A percentile compares a stretch with the other conserved stretches of the same genome.
Conservation (phyloP, 768 basidiomycete genomes). For the Ramaria sp. region DNA sequence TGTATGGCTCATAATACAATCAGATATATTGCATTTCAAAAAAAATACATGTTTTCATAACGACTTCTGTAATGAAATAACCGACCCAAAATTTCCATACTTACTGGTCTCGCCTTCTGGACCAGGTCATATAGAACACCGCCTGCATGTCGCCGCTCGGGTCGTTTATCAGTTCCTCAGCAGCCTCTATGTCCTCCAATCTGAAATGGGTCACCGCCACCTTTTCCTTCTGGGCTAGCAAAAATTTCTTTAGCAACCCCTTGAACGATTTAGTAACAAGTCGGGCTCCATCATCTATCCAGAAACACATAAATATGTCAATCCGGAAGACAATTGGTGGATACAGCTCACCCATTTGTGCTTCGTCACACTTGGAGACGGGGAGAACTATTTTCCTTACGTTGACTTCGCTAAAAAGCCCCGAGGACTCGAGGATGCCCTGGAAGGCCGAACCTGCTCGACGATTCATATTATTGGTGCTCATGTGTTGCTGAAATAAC, state of each 20-base stretch:
- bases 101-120: too few relatives aligned
- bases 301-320: neutral
- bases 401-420: constrained; percentile 3
- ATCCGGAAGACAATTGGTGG: neutral
- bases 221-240: neutral
- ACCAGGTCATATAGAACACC: too few relatives aligned
- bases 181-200: neutral
- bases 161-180: too few relatives aligned
- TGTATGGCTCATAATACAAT: too few relatives aligned
- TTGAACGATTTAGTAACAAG: neutral
- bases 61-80: too few relatives aligned
- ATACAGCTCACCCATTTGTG: neutral
- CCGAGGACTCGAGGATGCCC: neutral
- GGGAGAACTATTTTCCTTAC: constrained; percentile 1
- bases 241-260: neutral
- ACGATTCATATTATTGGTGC: too few relatives aligned
- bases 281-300: neutral
- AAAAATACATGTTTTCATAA: too few relatives aligned
- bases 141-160: too few relatives aligned
- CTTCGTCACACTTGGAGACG: neutral
- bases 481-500: too few relatives aligned
- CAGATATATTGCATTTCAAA: too few relatives aligned
- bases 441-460: neutral
- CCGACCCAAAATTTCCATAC: too few relatives aligned
- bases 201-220: neutral